phyloP scores from a whole-genome alignment of 306 rosid species.

The Malus sylvestris region DNA sequence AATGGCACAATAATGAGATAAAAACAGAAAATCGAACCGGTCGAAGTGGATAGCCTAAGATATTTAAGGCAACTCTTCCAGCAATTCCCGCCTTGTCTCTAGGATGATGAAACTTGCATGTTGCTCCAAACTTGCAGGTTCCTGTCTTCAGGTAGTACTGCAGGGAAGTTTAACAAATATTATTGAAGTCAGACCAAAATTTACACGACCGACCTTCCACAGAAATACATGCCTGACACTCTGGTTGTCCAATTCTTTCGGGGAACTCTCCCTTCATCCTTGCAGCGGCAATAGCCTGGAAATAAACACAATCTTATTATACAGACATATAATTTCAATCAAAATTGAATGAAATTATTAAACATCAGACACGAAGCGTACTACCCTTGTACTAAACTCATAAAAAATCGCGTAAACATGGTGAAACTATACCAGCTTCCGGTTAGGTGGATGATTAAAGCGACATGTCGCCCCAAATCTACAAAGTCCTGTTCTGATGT shows the following conservation, averaged over 20 bases:
- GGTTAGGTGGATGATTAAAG: slow-evolving; percentile 93
- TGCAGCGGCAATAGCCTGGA: slow-evolving; percentile 94
- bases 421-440: slow-evolving; percentile 71
- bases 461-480: slow-evolving; percentile 96
- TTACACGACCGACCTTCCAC: neutral
- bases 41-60: slow-evolving; percentile 92
- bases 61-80: slow-evolving; percentile 89
- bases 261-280: slow-evolving; percentile 98
- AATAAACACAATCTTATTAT: slow-evolving; percentile 11
- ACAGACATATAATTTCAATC: neutral
- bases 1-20: slow-evolving; percentile 18
- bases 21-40: slow-evolving; percentile 51
- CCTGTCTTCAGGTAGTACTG: slow-evolving; percentile 96
- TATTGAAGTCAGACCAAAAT: neutral
- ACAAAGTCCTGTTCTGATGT: slow-evolving; percentile 91
- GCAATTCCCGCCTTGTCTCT: slow-evolving; percentile 92
- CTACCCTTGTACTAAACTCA: slow-evolving; percentile 3
- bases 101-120: slow-evolving; percentile 97
- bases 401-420: slow-evolving; percentile 10
- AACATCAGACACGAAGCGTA: neutral
- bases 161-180: slow-evolving; percentile 24
- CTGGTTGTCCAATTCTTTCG: slow-evolving; percentile 93
- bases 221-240: slow-evolving; percentile 87
- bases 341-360: neutral
- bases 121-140: slow-evolving; percentile 97